phyloP scores from a whole-genome alignment of 208 protist genomes.

The Crithidia thermophila region DNA sequence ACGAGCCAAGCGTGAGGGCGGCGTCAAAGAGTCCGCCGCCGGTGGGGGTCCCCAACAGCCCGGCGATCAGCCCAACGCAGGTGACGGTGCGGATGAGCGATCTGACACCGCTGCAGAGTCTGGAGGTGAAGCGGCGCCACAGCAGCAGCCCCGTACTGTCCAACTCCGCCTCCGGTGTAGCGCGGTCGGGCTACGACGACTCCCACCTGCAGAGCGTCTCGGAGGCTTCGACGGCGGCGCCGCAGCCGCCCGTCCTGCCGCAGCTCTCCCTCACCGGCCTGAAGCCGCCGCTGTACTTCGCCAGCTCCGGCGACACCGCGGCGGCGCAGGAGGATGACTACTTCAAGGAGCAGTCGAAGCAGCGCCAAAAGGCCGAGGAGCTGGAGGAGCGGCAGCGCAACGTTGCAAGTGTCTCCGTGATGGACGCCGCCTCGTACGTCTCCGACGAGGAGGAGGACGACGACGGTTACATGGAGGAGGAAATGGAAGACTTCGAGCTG shows the following conservation, averaged over 20 bases:
- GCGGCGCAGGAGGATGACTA: constrained; percentile 41
- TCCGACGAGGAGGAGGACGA: constrained; percentile 23
- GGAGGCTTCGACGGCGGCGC: not conserved
- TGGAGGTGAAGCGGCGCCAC: constrained; percentile 4
- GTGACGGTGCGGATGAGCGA: constrained; percentile 15
- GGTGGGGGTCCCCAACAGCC: too few species aligned
- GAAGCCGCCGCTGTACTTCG: constrained; percentile 49
- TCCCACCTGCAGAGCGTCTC: not conserved
- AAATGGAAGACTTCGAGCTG: constrained; percentile 18
- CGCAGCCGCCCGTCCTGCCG: constrained; percentile 24
- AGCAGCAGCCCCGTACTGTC: not conserved
- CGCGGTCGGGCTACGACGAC: not conserved
- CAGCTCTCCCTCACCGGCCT: constrained; percentile 36
- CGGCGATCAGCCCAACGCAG: not conserved
- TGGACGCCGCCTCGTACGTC: constrained; percentile 20
- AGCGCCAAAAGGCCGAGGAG: constrained; percentile 5
- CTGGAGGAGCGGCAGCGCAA: constrained; percentile 12
- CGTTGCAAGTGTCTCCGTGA: constrained; percentile 6
- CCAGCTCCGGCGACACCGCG: constrained; percentile 44
- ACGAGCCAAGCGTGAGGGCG: too few species aligned
- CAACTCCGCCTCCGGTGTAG: not conserved
- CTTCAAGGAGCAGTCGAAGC: constrained; percentile 32
- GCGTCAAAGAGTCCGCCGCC: not conserved
- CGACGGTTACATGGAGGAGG: not conserved
- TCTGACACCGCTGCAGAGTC: constrained; percentile 4